A percentile compares a stretch with the other conserved stretches of the same genome.
These are phyloP conservation scores for Phytophthora crassamura DNA, from an alignment of 352 stramenopile species.

Conservation along the genomic window DNA sequence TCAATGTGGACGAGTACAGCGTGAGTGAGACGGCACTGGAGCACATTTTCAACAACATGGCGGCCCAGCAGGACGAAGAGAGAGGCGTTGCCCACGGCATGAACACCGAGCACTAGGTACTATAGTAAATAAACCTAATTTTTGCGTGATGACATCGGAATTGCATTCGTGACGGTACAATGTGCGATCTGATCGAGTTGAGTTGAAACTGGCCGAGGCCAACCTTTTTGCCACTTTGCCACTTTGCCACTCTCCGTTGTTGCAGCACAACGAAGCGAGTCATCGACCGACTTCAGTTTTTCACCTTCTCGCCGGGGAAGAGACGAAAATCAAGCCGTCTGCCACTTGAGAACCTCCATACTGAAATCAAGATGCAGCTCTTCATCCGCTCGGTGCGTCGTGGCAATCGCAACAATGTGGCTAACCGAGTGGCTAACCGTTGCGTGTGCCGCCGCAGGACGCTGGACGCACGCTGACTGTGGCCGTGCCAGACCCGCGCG, in stretches of 20 bases:
- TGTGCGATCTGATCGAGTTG: no score
- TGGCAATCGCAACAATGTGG: not conserved
- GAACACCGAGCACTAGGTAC: slow-evolving; percentile 20
- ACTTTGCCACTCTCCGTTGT: no score
- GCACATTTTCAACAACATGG: slow-evolving; percentile 93
- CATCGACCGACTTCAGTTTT: slow-evolving; percentile 1
- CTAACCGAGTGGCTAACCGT: not conserved
- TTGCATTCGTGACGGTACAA: no score
- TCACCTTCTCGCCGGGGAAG: not conserved
- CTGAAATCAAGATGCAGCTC: slow-evolving; percentile 55
- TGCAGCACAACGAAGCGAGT: slow-evolving; percentile 15
- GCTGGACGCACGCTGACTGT: slow-evolving; percentile 49
- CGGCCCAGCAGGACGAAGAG: slow-evolving; percentile 74
- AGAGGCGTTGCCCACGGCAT: slow-evolving; percentile 37
- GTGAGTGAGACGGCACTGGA: slow-evolving; percentile 91
- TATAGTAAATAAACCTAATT: not conserved
- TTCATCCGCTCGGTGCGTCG: slow-evolving; percentile 65
- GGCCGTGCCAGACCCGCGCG: slow-evolving; percentile 26
- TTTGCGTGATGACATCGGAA: no score
- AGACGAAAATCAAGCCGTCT: slow-evolving; percentile 4
- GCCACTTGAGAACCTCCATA: not conserved
- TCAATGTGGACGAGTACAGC: slow-evolving; percentile 85
- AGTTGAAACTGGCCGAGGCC: slow-evolving; percentile 20
- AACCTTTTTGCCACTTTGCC: not conserved
- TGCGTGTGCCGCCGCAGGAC: slow-evolving; percentile 35